Percentiles rank a stretch among this genome's conserved stretches.
These are phyloP conservation scores for Cystofilobasidium capitatum DNA, from an alignment of 768 basidiomycete genomes.

Conservation along the genomic window DNA sequence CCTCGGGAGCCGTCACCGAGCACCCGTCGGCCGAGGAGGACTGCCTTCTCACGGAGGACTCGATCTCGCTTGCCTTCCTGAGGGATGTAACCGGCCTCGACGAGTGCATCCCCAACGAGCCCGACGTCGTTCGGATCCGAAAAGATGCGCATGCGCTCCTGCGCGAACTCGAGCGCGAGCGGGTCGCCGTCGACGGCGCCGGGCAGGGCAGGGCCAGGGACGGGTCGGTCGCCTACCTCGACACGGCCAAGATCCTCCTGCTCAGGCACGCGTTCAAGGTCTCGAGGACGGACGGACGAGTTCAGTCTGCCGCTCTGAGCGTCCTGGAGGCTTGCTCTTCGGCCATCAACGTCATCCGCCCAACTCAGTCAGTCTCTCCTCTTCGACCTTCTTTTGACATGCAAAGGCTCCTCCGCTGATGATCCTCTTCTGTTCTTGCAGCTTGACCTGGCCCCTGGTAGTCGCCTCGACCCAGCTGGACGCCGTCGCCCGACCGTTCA, in stretches of 20 bases:
- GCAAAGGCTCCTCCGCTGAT: slow-evolving; percentile 25
- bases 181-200: background rate
- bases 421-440: slow-evolving; percentile 23
- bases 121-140: slow-evolving; percentile 13
- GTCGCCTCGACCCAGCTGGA: slow-evolving; percentile 32
- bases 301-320: slow-evolving; percentile 35
- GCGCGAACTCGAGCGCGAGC: slow-evolving; percentile 31
- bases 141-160: slow-evolving; percentile 31
- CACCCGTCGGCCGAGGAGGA: background rate
- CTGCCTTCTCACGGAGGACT: slow-evolving; percentile 13
- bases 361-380: slow-evolving; percentile 38
- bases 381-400: background rate
- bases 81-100: slow-evolving; percentile 28
- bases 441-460: slow-evolving; percentile 39
- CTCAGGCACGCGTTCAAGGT: slow-evolving; percentile 39
- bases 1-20: slow-evolving; percentile 17
- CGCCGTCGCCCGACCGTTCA: slow-evolving; percentile 30
- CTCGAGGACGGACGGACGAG: slow-evolving; percentile 34
- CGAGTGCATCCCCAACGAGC: slow-evolving; percentile 5
- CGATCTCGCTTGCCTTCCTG: slow-evolving; percentile 26
- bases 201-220: background rate
- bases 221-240: slow-evolving; percentile 13
- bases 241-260: slow-evolving; percentile 36
- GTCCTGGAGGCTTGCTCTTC: slow-evolving; percentile 38
- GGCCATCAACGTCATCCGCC: slow-evolving; percentile 34